Evolutionary conservation across 257 asterid species (phyloP), one percentile per base, ranked within the genome.

Genomic region (Mentha longifolia): DNA sequence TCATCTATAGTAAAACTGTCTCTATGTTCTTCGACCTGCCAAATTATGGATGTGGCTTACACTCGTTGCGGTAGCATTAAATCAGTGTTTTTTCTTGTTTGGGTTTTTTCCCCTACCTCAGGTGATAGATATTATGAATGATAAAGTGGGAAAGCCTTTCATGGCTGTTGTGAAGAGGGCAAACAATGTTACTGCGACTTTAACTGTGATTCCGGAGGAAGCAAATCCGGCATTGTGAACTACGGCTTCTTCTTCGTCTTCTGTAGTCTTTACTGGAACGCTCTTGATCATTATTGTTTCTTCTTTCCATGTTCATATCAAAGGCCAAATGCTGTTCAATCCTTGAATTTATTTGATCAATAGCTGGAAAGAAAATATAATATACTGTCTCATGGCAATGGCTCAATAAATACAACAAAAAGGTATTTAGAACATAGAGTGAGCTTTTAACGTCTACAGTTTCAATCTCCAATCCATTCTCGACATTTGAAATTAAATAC

Each of bases 181-280:
- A 22, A 80, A 76, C 11, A 75, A 80, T 61, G 76, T 72, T 51
- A 73, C 81, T 2, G 74, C 42, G 55, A 92, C 88, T 31, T 71
- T 92, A 81, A 82, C 85, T 47, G 98, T 92, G 54, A 83, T 68
- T 75, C 98, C 98, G 12, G 92, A 80, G 31, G 97, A 92, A 79
- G 96, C 93, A 70, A 89, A 86, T 76, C 92, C 95, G 20, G 85
- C 81, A 28, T 82, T 88, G 95, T 92, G 83, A 92, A 63, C 8
- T 68, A 51, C 22, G 0, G 9, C 30, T 33, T 17, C 12, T 16
- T 2, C 22, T 49, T 49, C 22, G 2, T 6, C 22, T 60, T 10
- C 0, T 64, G 31, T 13, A 22, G 43, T 15, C 9, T 19, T 20
- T 12, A 28, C 31, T 28, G 31, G 39, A 9, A 35, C 5, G 39